phyloP scores from a whole-genome alignment of 495 filamentous ascomycete genomes.

The Hyaloscypha variabilis region DNA sequence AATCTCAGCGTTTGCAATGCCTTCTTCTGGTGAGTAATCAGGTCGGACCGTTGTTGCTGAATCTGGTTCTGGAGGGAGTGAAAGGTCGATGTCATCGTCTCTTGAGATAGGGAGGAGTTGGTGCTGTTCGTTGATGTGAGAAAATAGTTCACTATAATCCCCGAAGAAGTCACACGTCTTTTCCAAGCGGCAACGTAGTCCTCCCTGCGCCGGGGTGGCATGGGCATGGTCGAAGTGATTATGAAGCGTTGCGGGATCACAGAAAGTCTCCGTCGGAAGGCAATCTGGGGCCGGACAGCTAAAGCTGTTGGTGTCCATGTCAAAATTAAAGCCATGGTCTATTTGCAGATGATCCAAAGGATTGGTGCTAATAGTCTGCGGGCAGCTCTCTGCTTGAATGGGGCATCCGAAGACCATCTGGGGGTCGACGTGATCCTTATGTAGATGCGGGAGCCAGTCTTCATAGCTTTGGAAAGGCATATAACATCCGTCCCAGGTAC shows the following conservation, averaged over 20 bases:
- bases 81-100: conserved; percentile 21
- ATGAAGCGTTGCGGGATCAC: conserved; percentile 23
- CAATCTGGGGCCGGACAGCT: conserved; percentile 27
- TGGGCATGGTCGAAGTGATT: conserved; percentile 29
- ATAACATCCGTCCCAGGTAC: conserved; percentile 25
- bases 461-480: conserved; percentile 9
- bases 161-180: conserved; percentile 19
- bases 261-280: conserved; percentile 17
- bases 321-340: conserved; percentile 26
- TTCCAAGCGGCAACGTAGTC: conserved; percentile 22
- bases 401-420: conserved; percentile 28
- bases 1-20: background rate
- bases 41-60: background rate
- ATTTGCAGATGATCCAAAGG: conserved; percentile 27
- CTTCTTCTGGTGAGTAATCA: background rate
- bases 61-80: conserved; percentile 16
- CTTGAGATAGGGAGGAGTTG: conserved; percentile 16
- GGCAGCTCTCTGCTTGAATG: conserved; percentile 18
- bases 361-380: conserved; percentile 13
- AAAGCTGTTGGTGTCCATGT: conserved; percentile 11
- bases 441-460: conserved; percentile 26
- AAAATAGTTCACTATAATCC: conserved; percentile 20
- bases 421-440: conserved; percentile 28
- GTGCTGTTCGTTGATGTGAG: conserved; percentile 24
- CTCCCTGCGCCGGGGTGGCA: conserved; percentile 17